phyloP scores from a whole-genome alignment of 805 yeast genomes.

The Candida xiaguanensis region DNA sequence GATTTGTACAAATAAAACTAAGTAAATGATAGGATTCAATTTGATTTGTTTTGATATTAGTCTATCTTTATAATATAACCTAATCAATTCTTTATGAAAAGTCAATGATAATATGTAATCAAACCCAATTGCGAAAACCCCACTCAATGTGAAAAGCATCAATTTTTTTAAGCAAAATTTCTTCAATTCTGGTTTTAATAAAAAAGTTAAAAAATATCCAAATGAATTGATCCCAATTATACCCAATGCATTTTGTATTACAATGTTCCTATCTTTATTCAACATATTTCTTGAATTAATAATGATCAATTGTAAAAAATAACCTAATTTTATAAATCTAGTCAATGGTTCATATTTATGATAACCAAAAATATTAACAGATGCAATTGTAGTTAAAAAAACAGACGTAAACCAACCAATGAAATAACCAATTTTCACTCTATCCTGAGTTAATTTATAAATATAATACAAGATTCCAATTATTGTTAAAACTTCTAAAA shows the following conservation, averaged over 20 bases:
- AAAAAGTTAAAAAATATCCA: slow-evolving; percentile 23
- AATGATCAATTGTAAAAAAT: slow-evolving; percentile 21
- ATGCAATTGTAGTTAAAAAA: slow-evolving; percentile 22
- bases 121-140: background rate
- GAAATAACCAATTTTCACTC: slow-evolving; percentile 32
- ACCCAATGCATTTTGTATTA: background rate
- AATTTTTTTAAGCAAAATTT: background rate
- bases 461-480: slow-evolving; percentile 10
- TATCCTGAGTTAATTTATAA: background rate
- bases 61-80: background rate
- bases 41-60: background rate
- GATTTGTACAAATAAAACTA: background rate
- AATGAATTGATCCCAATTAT: slow-evolving; percentile 10
- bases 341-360: slow-evolving; percentile 25
- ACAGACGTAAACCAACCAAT: slow-evolving; percentile 33
- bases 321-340: slow-evolving; percentile 19
- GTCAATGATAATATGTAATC: slow-evolving; percentile 1
- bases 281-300: slow-evolving; percentile 29
- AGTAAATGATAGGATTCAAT: background rate
- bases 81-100: slow-evolving; percentile 1
- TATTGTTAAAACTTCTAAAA: background rate
- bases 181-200: slow-evolving; percentile 11
- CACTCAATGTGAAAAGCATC: background rate
- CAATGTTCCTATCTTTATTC: slow-evolving; percentile 10
- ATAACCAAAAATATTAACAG: slow-evolving; percentile 21